A percentile compares a stretch with the other conserved stretches of the same genome.
Evolutionary conservation across 78 protist species (phyloP).

Genomic region (Dictyostelium firmibasis): DNA sequence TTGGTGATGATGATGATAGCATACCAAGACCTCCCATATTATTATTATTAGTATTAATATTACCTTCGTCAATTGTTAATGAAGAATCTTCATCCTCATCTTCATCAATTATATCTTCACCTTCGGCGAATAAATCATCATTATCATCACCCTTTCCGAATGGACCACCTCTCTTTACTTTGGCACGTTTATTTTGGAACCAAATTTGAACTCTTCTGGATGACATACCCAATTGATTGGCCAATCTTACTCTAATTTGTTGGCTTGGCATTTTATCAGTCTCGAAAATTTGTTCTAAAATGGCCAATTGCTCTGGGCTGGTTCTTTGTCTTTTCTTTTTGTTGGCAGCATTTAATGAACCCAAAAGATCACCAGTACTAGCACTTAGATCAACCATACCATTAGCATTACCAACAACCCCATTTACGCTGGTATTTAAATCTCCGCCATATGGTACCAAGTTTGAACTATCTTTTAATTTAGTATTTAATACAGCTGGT

Average conservation of each 20-base stretch:
- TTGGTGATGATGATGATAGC: conserved; percentile 13
- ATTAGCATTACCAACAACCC: not conserved
- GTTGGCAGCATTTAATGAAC: conserved; percentile 3
- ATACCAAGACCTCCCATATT: not conserved
- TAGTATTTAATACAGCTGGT: conserved; percentile 6
- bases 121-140: conserved; percentile 6
- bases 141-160: conserved; percentile 28
- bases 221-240: conserved; percentile 82
- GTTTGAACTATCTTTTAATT: conserved; percentile 30
- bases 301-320: conserved; percentile 73
- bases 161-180: conserved; percentile 75
- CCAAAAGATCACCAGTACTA: not conserved
- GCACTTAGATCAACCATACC: not conserved
- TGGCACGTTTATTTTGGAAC: conserved; percentile 87
- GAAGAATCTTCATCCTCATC: conserved; percentile 6
- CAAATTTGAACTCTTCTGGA: conserved; percentile 75
- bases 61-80: conserved; percentile 52
- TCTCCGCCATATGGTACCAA: conserved; percentile 16
- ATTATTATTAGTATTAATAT: not conserved
- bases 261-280: conserved; percentile 77
- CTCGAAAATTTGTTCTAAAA: conserved; percentile 74
- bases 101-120: conserved; percentile 22
- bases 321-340: conserved; percentile 80
- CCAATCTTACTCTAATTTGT: conserved; percentile 63
- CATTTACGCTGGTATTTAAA: not conserved